These are phyloP conservation scores for Agaricus subrufescens DNA, from an alignment of 768 basidiomycete species.

Conservation along the genomic window DNA sequence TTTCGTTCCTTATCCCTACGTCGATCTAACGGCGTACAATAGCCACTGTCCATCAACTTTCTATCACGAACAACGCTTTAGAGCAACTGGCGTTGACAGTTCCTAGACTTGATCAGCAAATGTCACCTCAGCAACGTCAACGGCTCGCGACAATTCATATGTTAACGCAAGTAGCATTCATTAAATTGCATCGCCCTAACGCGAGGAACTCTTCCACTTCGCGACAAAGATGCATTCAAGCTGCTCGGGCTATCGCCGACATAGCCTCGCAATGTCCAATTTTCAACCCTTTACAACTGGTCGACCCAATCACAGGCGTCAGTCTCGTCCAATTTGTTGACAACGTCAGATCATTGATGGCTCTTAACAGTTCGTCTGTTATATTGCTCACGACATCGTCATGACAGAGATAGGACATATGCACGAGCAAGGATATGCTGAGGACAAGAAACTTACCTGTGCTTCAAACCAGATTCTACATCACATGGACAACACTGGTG, in stretches of 20 bases:
- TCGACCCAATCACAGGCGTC: conserved; percentile 5
- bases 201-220: conserved; percentile 1
- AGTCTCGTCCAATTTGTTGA: neutral
- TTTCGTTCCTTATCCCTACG: neutral
- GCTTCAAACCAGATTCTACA: conserved; percentile 4
- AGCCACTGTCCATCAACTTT: conserved; percentile 3
- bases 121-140: conserved; percentile 14
- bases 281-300: neutral
- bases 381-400: conserved; percentile 6
- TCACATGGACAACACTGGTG: neutral
- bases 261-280: neutral
- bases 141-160: conserved; percentile 26
- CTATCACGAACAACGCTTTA: conserved; percentile 14
- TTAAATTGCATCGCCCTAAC: conserved; percentile 17
- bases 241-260: conserved; percentile 2
- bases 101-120: conserved; percentile 15
- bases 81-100: conserved; percentile 20
- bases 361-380: conserved; percentile 1
- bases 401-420: neutral
- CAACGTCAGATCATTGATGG: neutral
- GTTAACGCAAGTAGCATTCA: conserved; percentile 28
- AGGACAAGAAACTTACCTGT: conserved; percentile 3
- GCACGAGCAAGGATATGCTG: neutral
- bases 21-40: conserved; percentile 2
- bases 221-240: conserved; percentile 3